phyloP scores from a whole-genome alignment of 2,329 filamentous ascomycete species.

The Ophiostoma sp. region DNA sequence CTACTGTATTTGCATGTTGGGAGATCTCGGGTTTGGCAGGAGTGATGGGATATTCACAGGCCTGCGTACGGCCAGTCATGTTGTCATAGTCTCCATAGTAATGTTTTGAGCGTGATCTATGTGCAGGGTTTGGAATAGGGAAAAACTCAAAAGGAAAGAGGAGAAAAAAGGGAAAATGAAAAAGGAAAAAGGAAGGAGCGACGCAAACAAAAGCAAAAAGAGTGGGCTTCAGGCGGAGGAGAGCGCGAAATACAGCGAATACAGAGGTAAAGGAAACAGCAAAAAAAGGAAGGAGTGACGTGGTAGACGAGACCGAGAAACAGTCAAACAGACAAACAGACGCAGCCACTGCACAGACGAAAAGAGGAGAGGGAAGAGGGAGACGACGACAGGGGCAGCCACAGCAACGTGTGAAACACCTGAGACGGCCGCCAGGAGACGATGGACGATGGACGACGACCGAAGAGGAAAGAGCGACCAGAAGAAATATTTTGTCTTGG shows the following conservation, averaged over 20 bases:
- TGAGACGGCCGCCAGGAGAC: conserved; percentile 6
- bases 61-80: conserved; percentile 11
- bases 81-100: background rate
- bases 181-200: background rate
- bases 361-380: background rate
- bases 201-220: background rate
- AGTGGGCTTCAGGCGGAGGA: background rate
- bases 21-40: background rate
- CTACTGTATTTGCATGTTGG: background rate
- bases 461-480: background rate
- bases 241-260: background rate
- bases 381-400: background rate
- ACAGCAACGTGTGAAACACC: background rate
- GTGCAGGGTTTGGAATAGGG: background rate
- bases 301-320: conserved; percentile 1
- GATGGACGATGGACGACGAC: background rate
- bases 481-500: background rate
- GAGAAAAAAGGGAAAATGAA: background rate
- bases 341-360: background rate
- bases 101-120: background rate
- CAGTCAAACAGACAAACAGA: background rate
- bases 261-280: background rate
- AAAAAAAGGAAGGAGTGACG: background rate
- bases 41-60: conserved; percentile 13
- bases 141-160: background rate